Percentiles rank a stretch among this genome's conserved stretches.
These are phyloP conservation scores for Spatholobus suberectus DNA, from an alignment of 306 rosid species.

Conservation along the genomic window DNA sequence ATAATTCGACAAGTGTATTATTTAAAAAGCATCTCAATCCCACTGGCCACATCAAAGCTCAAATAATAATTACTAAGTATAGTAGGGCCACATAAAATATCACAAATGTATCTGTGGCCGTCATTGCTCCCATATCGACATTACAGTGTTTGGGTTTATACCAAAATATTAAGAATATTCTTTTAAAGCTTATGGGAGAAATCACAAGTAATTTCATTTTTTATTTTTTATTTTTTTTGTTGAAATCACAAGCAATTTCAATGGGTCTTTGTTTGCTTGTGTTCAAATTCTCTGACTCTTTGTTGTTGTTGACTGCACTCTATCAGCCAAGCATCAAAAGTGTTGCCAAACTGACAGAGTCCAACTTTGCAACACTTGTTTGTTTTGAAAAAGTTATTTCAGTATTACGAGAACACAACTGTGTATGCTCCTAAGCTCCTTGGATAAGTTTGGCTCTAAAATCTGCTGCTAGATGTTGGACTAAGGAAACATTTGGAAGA, in stretches of 20 bases:
- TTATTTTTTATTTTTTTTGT: no score
- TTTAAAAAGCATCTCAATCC: neutral
- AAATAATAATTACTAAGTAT: neutral
- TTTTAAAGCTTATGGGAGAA: neutral
- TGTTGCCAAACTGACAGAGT: neutral
- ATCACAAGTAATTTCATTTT: neutral
- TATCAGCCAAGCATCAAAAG: neutral
- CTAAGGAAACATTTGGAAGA: neutral
- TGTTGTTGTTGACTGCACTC: no score
- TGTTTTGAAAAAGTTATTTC: neutral
- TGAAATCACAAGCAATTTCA: no score
- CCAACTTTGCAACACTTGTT: neutral
- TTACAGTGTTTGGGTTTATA: neutral
- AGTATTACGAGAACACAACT: neutral
- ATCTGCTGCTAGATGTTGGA: neutral
- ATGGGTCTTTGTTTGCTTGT: no score
- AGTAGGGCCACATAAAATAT: neutral
- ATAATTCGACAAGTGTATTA: neutral
- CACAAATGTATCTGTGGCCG: neutral
- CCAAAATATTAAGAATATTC: neutral
- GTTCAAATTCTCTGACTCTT: no score
- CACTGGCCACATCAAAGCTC: neutral
- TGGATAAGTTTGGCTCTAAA: neutral
- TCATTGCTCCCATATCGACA: neutral
- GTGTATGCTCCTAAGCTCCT: neutral